Conservation (phyloP, 2,329 filamentous ascomycete species). For the Xylaria sp. region DNA sequence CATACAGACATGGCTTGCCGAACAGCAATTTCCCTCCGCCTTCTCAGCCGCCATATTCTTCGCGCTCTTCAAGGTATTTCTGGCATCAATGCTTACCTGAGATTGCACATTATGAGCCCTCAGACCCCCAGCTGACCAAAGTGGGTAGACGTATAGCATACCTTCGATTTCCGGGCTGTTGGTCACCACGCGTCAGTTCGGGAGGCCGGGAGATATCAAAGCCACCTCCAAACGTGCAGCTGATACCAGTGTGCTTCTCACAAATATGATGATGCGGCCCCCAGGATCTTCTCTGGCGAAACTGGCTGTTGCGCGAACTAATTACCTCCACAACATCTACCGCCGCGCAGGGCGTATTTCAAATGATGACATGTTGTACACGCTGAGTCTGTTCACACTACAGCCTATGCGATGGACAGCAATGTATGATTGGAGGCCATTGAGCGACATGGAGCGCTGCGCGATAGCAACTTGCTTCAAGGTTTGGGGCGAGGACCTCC, state of each 20-base stretch:
- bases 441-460: conserved; percentile 60
- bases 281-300: conserved; percentile 51
- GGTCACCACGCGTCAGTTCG: conserved; percentile 55
- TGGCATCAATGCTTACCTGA: background rate
- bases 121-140: no score
- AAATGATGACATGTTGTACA: conserved; percentile 69
- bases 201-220: conserved; percentile 38
- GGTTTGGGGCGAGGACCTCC: conserved; percentile 60
- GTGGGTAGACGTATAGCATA: no score
- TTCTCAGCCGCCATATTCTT: conserved; percentile 59
- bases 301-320: conserved; percentile 66
- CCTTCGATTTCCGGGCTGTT: conserved; percentile 58
- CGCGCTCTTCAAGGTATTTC: conserved; percentile 60
- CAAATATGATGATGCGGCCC: conserved; percentile 52
- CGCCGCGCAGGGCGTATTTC: conserved; percentile 62
- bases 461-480: conserved; percentile 64
- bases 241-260: conserved; percentile 56
- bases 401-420: conserved; percentile 60
- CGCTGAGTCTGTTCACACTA: conserved; percentile 63
- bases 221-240: conserved; percentile 58
- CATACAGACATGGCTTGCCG: conserved; percentile 21
- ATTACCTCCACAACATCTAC: conserved; percentile 65
- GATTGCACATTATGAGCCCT: background rate
- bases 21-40: conserved; percentile 61
- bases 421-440: conserved; percentile 61